Base-by-base conservation (phyloP, 1,284 basidiomycete species). In the Paramarasmius palmivorus region DNA sequence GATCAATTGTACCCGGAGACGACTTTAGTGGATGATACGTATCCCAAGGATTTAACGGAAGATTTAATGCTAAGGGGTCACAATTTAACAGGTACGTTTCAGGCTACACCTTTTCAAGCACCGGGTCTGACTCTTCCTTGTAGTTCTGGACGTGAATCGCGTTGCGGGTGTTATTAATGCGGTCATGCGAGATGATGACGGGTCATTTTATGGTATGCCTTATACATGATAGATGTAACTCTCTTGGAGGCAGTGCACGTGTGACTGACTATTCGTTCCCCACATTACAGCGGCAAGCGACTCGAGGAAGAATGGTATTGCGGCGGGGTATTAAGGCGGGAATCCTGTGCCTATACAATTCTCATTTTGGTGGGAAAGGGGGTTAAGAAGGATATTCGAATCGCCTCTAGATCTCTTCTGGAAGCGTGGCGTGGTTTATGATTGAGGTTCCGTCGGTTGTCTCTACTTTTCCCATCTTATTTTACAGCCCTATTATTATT, bases 231-330 rank as follows among this genome's bases (percentile, higher is more conserved):
- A 6, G 29, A 6, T 5, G n/a, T 10, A 15, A 6, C 22, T 29
- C 1, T 20, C n/a, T 22, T n/a, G 5, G 17, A 9, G 15, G n/a
- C 17, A 17, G 23, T 29, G 23, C 7, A 17, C 25, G 2, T n/a
- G 25, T 29, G 14, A n/a, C 23, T 7, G 25, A 26, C 12, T 10
- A 17, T 32, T 29, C 4, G 44, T 39, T 61, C 25, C 14, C 42
- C 36, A n/a, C n/a, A n/a, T n/a, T n/a, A n/a, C 61, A 90, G 90
- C 89, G 62, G 88, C 90, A 7, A 91, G 88, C 62, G 91, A 93
- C 68, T 91, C 88, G 12, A 81, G 90, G 64, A 93, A 92, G 75
- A 88, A 91, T 58, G 90, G 91, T 17, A 81, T 92, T 50, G 89
- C 91, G 9, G 83, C 88, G 47, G 91, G 90, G 4, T 93, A 90